These are phyloP conservation scores for Nemania sp. DNA, from an alignment of 2,329 filamentous ascomycete genomes.

Conservation along the genomic window DNA sequence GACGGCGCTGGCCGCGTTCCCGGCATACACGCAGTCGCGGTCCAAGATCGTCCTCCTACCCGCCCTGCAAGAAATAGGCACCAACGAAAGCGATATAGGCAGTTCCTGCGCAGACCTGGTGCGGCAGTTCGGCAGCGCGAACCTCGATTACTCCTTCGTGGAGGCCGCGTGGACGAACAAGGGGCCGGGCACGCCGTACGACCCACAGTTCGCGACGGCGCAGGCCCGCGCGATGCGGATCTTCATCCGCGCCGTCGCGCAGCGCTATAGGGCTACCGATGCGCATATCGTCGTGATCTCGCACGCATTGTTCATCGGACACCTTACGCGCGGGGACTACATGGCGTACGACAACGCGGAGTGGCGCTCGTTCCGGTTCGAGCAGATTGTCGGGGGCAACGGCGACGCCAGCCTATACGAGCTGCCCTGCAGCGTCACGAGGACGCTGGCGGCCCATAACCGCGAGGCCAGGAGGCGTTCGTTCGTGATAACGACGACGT, in stretches of 20 bases:
- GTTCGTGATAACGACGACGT: too few relatives aligned
- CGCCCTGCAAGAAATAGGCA: not conserved
- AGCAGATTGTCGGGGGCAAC: not conserved
- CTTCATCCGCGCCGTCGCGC: not conserved
- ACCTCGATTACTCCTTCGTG: not conserved
- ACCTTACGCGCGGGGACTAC: not conserved
- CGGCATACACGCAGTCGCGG: not conserved
- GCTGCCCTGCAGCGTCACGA: not conserved
- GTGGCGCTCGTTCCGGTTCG: conserved; percentile 1
- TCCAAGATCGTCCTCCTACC: conserved; percentile 1
- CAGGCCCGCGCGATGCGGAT: not conserved
- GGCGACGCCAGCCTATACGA: not conserved
- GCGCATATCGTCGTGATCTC: conserved; percentile 11
- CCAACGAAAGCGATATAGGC: not conserved
- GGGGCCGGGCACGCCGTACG: not conserved
- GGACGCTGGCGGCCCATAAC: not conserved
- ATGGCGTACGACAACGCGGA: not conserved
- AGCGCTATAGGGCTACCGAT: not conserved
- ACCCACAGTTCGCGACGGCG: rapidly evolving
- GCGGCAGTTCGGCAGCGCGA: not conserved
- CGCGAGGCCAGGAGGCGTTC: too few relatives aligned
- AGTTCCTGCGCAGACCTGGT: not conserved
- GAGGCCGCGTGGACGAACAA: conserved; percentile 1
- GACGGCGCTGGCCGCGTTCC: conserved; percentile 12
- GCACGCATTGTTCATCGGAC: not conserved